phyloP scores from a whole-genome alignment of 441 rosid genomes.

The Breynia disticha region DNA sequence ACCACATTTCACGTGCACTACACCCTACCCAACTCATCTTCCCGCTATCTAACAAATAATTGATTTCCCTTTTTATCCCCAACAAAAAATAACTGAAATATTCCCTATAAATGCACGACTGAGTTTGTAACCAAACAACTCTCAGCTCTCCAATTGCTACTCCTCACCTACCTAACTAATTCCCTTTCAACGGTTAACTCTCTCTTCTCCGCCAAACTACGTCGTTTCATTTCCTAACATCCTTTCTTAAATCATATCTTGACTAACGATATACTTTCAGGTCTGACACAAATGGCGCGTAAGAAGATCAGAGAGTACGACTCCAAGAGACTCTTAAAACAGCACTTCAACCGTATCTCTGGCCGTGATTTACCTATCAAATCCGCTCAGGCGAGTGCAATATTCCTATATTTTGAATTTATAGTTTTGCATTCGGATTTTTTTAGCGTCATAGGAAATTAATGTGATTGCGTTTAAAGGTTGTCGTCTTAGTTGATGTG shows the following conservation, averaged over 20 bases:
- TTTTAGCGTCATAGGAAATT: neutral
- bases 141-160: neutral
- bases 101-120: conserved; percentile 8
- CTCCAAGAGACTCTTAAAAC: conserved; percentile 81
- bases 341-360: conserved; percentile 75
- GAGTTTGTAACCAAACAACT: neutral
- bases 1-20: too few relatives aligned
- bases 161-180: conserved; percentile 2
- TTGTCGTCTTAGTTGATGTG: neutral
- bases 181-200: neutral
- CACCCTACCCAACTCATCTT: neutral
- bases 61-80: neutral
- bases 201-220: neutral
- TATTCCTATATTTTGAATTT: neutral
- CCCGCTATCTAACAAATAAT: neutral
- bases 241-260: neutral
- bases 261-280: conserved; percentile 1
- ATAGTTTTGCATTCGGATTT: neutral
- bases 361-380: conserved; percentile 54
- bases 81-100: neutral
- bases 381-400: conserved; percentile 64
- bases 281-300: conserved; percentile 51
- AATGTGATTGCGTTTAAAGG: neutral
- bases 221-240: neutral
- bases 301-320: conserved; percentile 99